These are phyloP conservation scores for Penicillium sp. DNA, from an alignment of 2,329 filamentous ascomycete genomes.

Conservation along the genomic window DNA sequence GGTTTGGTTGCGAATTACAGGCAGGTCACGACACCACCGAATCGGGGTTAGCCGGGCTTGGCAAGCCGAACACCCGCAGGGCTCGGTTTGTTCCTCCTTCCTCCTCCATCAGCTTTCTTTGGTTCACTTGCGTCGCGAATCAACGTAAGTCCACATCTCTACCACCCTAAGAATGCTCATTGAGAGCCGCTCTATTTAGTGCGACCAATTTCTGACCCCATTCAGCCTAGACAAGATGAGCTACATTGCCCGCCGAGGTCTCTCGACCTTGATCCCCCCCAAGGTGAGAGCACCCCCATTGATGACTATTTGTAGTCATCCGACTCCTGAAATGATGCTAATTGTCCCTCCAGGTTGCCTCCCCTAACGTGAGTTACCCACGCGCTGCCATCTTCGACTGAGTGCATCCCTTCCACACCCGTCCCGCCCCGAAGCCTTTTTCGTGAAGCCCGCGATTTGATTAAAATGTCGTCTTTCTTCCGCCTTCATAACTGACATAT, in stretches of 20 bases:
- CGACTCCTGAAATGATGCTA: conserved; percentile 36
- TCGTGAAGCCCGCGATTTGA: conserved; percentile 18
- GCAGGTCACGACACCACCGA: conserved; percentile 34
- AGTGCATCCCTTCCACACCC: conserved; percentile 15
- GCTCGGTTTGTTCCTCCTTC: conserved; percentile 31
- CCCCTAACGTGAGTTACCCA: conserved; percentile 39
- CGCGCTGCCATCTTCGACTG: conserved; percentile 8
- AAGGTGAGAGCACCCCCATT: conserved; percentile 65
- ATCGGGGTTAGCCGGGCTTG: conserved; percentile 37
- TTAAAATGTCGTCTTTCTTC: conserved; percentile 3
- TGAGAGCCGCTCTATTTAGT: conserved; percentile 1
- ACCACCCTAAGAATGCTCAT: not conserved
- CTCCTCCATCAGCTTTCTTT: conserved; percentile 35
- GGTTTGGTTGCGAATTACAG: conserved; percentile 35
- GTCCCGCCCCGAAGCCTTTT: conserved; percentile 28
- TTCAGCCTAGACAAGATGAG: conserved; percentile 69
- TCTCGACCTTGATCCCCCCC: conserved; percentile 97
- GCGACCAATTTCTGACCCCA: conserved; percentile 29
- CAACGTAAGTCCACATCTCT: conserved; percentile 30
- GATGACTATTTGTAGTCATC: conserved; percentile 12
- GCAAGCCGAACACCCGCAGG: conserved; percentile 41
- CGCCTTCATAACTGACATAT: conserved; percentile 36
- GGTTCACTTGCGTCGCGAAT: conserved; percentile 35
- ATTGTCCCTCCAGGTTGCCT: conserved; percentile 39
- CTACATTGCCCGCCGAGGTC: conserved; percentile 83